These are phyloP conservation scores for Biscogniauxia mediterranea DNA, from an alignment of 2,329 filamentous ascomycete species.

Conservation along the genomic window DNA sequence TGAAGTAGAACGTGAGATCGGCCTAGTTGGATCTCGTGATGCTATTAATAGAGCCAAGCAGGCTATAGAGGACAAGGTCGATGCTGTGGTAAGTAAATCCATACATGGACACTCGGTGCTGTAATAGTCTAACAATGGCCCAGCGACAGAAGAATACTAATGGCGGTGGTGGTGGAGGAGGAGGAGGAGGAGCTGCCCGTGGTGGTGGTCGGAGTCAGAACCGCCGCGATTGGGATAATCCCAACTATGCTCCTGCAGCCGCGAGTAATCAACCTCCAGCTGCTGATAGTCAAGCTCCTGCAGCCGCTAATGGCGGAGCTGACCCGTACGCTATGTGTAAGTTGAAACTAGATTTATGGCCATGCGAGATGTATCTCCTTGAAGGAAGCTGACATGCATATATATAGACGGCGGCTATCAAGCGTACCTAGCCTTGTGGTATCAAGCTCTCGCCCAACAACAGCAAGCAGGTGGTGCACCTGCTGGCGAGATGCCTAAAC, in stretches of 20 bases:
- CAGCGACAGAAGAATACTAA: constrained; percentile 55
- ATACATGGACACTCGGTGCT: not conserved
- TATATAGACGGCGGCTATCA: constrained; percentile 72
- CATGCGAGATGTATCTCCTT: not conserved
- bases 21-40: constrained; percentile 73
- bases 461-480: constrained; percentile 38
- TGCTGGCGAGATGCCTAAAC: constrained; percentile 37
- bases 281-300: constrained; percentile 35
- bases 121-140: constrained; percentile 28
- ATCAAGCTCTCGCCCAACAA: constrained; percentile 63
- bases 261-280: constrained; percentile 42
- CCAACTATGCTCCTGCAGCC: constrained; percentile 49
- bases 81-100: constrained; percentile 68
- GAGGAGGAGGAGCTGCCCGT: constrained; percentile 44
- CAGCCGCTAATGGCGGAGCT: constrained; percentile 49
- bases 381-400: constrained; percentile 22
- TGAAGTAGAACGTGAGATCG: constrained; percentile 82
- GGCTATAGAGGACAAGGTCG: constrained; percentile 89
- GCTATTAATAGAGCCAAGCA: constrained; percentile 78
- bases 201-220: constrained; percentile 33
- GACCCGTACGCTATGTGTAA: constrained; percentile 76
- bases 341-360: constrained; percentile 29
- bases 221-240: constrained; percentile 55
- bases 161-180: constrained; percentile 44
- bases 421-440: constrained; percentile 78